Percentiles rank a stretch among this genome's conserved stretches.
Evolutionary conservation across 1,139 yeast species (phyloP).

Genomic region (Schwanniomyces etchellsii): DNA sequence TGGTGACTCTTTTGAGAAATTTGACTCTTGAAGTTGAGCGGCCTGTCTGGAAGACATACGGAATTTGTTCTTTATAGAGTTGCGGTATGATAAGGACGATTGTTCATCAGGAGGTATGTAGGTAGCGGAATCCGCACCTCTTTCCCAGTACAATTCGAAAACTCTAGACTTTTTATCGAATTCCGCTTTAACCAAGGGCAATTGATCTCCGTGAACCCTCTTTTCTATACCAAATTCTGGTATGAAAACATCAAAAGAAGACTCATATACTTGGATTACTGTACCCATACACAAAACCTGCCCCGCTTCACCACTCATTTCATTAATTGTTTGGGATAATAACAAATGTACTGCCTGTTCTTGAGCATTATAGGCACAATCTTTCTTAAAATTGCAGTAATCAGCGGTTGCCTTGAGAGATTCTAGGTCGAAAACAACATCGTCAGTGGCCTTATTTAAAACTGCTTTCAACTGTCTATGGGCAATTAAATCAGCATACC

Average conservation of each 20-base stretch:
- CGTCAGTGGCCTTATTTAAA: constrained; percentile 27
- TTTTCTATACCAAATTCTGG: constrained; percentile 97
- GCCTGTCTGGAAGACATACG: constrained; percentile 69
- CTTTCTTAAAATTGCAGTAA: constrained; percentile 91
- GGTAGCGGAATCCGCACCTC: constrained; percentile 85
- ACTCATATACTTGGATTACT: constrained; percentile 88
- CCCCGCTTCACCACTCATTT: constrained; percentile 69
- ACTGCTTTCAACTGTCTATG: constrained; percentile 84
- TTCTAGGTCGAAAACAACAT: constrained; percentile 46
- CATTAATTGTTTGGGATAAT: constrained; percentile 78
- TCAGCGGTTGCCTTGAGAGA: constrained; percentile 78
- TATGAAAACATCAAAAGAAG: constrained; percentile 88
- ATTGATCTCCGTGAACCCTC: constrained; percentile 95
- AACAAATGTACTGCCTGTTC: constrained; percentile 89
- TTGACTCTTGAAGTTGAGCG: constrained; percentile 49
- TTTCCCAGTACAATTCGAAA: constrained; percentile 88
- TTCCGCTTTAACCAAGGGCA: constrained; percentile 89
- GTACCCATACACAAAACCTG: constrained; percentile 83
- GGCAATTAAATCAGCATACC: constrained; percentile 89
- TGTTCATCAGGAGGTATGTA: constrained; percentile 86
- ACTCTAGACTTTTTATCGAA: constrained; percentile 65
- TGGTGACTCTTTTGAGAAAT: constrained; percentile 23
- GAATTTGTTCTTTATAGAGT: constrained; percentile 72
- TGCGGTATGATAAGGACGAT: constrained; percentile 68
- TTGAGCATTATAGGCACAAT: constrained; percentile 89